Evolutionary conservation across 306 rosid genomes (phyloP).

Genomic region (Quercus suber): DNA sequence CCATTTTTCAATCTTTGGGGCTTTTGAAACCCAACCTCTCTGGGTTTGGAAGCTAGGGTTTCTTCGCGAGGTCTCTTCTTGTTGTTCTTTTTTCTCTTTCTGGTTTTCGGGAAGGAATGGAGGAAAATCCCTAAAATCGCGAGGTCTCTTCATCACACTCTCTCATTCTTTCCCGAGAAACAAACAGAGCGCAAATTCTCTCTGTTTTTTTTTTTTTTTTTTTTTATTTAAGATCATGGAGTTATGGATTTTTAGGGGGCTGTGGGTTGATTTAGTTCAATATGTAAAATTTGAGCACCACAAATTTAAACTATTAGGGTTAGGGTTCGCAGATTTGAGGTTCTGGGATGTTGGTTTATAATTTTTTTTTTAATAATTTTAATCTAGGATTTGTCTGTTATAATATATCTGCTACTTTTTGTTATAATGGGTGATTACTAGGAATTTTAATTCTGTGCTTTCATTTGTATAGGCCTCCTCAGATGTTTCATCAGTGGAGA

Average conservation of each 20-base stretch:
- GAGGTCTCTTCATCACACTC: background rate
- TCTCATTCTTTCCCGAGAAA: background rate
- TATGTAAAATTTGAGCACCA: constrained; percentile 1
- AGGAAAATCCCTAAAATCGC: background rate
- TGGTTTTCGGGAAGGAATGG: background rate
- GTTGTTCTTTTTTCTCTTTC: background rate
- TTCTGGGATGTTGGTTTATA: background rate
- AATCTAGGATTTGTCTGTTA: background rate
- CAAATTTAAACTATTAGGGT: background rate
- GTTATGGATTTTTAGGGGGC: background rate
- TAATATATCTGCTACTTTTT: background rate
- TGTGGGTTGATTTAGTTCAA: too few relatives aligned
- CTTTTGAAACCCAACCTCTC: constrained; percentile 2
- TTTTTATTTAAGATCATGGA: background rate
- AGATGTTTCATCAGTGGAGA: constrained; percentile 64
- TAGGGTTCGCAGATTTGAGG: background rate
- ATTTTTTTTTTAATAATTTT: too few relatives aligned
- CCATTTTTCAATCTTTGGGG: background rate
- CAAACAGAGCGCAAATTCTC: background rate
- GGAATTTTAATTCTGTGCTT: constrained; percentile 19
- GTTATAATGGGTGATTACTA: background rate
- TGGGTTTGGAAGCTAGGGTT: constrained; percentile 16
- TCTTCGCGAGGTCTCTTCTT: background rate
- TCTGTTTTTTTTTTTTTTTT: background rate
- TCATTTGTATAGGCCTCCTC: constrained; percentile 45